Percentiles rank a stretch among this genome's conserved stretches.
Conservation (phyloP, 768 basidiomycete genomes). For the Russula olivacea region DNA sequence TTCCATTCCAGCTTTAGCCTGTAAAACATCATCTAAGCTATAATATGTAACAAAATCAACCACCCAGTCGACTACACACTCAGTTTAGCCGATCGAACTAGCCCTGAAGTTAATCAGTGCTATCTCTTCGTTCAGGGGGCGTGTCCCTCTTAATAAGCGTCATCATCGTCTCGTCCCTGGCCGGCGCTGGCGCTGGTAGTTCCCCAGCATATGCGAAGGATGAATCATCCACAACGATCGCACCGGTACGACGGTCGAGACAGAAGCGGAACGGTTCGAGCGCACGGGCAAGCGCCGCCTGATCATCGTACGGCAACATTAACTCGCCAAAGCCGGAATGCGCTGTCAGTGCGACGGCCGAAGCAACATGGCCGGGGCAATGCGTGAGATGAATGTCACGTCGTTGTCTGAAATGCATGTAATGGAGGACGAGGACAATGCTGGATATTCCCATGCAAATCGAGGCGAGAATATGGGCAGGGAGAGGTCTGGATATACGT, state of each 20-base stretch:
- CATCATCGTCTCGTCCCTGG: constrained; percentile 22
- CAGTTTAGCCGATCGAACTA: too few species aligned
- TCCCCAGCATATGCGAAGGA: background rate
- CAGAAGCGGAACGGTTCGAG: constrained; percentile 20
- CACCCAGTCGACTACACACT: background rate
- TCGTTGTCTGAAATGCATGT: constrained; percentile 33
- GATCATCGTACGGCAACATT: constrained; percentile 17
- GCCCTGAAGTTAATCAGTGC: background rate
- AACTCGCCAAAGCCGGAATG: constrained; percentile 25
- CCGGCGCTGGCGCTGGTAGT: background rate
- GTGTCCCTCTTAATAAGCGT: constrained; percentile 1
- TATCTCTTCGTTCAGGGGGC: background rate
- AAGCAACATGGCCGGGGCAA: constrained; percentile 16
- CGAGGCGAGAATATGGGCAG: constrained; percentile 45
- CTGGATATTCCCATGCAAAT: constrained; percentile 46
- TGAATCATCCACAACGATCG: constrained; percentile 22
- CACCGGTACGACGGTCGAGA: constrained; percentile 24
- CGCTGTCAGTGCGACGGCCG: constrained; percentile 15
- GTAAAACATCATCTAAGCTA: background rate
- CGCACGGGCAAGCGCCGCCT: background rate
- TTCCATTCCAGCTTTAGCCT: too few species aligned
- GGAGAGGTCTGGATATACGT: constrained; percentile 39
- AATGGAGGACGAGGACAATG: constrained; percentile 43
- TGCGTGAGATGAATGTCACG: constrained; percentile 20
- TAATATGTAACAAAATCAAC: background rate